Base-by-base conservation (phyloP, 345 rosid species). In the Melastoma malabathricum region DNA sequence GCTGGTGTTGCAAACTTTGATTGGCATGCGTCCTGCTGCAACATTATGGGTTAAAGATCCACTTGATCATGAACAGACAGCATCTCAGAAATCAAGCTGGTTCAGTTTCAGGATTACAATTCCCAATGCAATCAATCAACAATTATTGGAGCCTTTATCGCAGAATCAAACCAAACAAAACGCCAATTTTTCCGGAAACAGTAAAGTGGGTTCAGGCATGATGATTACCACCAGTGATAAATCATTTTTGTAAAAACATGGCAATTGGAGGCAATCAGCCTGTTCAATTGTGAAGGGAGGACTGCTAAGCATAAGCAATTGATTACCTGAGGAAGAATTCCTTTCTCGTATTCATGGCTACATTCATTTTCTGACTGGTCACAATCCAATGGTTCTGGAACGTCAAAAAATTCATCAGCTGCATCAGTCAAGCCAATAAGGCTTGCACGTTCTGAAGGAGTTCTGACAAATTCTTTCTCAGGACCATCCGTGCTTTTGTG, bases 391-490 rank as follows among this genome's bases (percentile, higher is more conserved):
- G 97, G 84, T 64, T 89, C 97, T 15, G 78, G 94, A 59, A 89
- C 90, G 58, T 89, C 97, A 66, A 83, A 89, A 60, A 89, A 89
- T 69, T 89, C 95, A 71, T 89, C 97, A 20, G 75, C 70, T 43
- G 78, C 83, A 67, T 87, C 93, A 58, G 75, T 81, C 56, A 86
- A 72, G 70, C 82, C 81, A 6, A 70, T 80, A 43, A 89, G 82
- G 72, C 90, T 83, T 43, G 90, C 82, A 64, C 73, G 84, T 55
- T 83, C 90, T 41, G 90, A 83, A 50, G 76, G 72, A 25, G 72
- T 52, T 48, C 65, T 83, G 43, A 79, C 95, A 48, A 56, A 63
- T 64, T 72, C 95, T 69, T 71, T 87, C 56, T 64, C 56, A 53
- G 44, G 43, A 48, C 29, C 64, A 67, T 75, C 79, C 63, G 55